phyloP scores from a whole-genome alignment of 331 rosid species.

The Prunus yedoensis region DNA sequence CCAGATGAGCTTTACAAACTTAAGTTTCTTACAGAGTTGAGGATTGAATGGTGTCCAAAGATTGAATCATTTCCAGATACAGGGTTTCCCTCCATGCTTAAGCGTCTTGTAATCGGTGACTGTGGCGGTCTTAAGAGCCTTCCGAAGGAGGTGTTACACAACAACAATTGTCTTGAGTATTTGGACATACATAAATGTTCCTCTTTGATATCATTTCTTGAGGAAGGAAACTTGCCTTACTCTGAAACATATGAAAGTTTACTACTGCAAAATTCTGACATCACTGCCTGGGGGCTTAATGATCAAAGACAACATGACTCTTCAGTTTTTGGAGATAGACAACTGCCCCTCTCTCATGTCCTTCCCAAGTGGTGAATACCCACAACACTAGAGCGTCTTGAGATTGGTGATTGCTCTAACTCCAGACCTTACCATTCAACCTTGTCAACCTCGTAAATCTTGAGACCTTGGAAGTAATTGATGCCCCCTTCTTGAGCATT shows the following conservation, averaged over 20 bases:
- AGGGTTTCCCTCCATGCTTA: conserved; percentile 7
- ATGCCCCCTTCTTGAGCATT: conserved; percentile 12
- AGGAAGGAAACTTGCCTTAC: conserved; percentile 12
- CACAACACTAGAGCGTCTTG: conserved; percentile 7
- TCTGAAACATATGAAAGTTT: background rate
- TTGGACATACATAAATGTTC: conserved; percentile 7
- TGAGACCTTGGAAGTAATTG: conserved; percentile 8
- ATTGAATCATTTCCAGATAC: conserved; percentile 12
- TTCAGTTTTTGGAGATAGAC: conserved; percentile 13
- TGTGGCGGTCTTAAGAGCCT: conserved; percentile 13
- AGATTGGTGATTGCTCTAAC: conserved; percentile 6
- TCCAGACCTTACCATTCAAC: background rate
- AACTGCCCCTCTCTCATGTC: conserved; percentile 9
- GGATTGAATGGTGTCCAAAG: conserved; percentile 10
- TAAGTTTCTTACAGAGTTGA: conserved; percentile 10
- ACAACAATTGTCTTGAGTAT: conserved; percentile 14
- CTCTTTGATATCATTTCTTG: conserved; percentile 2
- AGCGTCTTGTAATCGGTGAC: conserved; percentile 8
- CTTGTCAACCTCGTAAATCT: conserved; percentile 17
- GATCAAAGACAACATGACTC: conserved; percentile 8
- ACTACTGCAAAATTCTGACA: background rate
- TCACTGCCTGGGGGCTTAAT: conserved; percentile 11
- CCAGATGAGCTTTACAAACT: conserved; percentile 3
- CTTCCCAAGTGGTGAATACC: conserved; percentile 11
- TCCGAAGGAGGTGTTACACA: background rate